phyloP scores from a whole-genome alignment of 1,284 basidiomycete species.

The Xerocomus nothofagi region DNA sequence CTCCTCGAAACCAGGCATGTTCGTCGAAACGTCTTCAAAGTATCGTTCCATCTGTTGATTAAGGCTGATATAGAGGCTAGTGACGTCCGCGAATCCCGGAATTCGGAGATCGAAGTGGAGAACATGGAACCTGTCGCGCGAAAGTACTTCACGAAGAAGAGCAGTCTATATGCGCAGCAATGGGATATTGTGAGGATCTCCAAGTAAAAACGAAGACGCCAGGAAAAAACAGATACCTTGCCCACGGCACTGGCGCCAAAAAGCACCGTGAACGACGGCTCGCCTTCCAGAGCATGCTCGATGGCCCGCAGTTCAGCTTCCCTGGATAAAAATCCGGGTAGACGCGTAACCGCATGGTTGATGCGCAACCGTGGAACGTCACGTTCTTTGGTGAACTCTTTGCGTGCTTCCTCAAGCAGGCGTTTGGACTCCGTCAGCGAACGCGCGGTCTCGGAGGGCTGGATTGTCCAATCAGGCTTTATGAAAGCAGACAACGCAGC shows the following conservation, averaged over 20 bases:
- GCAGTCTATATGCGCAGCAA: constrained; percentile 52
- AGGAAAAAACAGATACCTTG: constrained; percentile 50
- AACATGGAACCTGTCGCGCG: constrained; percentile 66
- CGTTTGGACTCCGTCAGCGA: constrained; percentile 75
- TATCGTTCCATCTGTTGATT: constrained; percentile 80
- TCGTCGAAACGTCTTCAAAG: constrained; percentile 62
- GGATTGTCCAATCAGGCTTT: constrained; percentile 16
- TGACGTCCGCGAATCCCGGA: constrained; percentile 77
- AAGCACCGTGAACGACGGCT: constrained; percentile 76
- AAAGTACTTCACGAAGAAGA: constrained; percentile 73
- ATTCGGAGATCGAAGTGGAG: constrained; percentile 83
- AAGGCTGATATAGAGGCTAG: constrained; percentile 71
- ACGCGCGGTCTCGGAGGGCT: constrained; percentile 77
- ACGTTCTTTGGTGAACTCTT: constrained; percentile 65
- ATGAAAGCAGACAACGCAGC: constrained; percentile 1
- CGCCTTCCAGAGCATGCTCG: constrained; percentile 62
- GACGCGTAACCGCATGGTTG: constrained; percentile 74
- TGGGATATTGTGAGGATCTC: constrained; percentile 6
- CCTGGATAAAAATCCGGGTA: constrained; percentile 72
- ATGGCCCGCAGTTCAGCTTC: constrained; percentile 64
- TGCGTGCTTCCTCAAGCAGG: constrained; percentile 71
- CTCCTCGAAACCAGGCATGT: constrained; percentile 65
- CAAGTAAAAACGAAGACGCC: constrained; percentile 1
- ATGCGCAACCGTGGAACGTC: constrained; percentile 66
- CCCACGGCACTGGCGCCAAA: constrained; percentile 81